phyloP scores from a whole-genome alignment of 148 eudicot species.

The Pharnaceum exiguum region DNA sequence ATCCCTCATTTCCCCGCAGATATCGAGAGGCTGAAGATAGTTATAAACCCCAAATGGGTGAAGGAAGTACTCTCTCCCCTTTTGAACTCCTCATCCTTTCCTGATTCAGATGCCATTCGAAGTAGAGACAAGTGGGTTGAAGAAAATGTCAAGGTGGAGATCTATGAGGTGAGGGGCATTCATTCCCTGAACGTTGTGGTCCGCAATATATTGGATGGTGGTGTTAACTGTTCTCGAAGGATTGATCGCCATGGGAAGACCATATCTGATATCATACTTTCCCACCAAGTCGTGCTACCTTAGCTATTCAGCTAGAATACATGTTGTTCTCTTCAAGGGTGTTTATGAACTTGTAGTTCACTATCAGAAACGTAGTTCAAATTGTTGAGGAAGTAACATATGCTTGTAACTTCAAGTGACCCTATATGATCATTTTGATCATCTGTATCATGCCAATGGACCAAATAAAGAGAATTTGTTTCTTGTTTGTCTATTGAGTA shows the following conservation, averaged over 20 bases:
- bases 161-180: slow-evolving; percentile 74
- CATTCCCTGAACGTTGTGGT: slow-evolving; percentile 78
- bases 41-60: slow-evolving; percentile 77
- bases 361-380: background rate
- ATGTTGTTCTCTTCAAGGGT: too few species aligned
- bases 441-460: slow-evolving; percentile 6
- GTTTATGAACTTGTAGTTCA: background rate
- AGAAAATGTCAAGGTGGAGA: slow-evolving; percentile 73
- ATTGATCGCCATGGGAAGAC: slow-evolving; percentile 94
- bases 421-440: too few species aligned
- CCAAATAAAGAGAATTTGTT: background rate
- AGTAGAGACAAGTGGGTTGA: slow-evolving; percentile 59
- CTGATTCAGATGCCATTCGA: slow-evolving; percentile 36
- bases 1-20: slow-evolving; percentile 76
- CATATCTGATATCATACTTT: slow-evolving; percentile 73
- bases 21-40: slow-evolving; percentile 58
- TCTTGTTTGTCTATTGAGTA: too few species aligned
- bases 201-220: slow-evolving; percentile 80
- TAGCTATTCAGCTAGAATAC: slow-evolving; percentile 6
- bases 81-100: slow-evolving; percentile 57
- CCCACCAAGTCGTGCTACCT: slow-evolving; percentile 69
- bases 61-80: slow-evolving; percentile 57
- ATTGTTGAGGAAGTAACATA: too few species aligned
- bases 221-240: slow-evolving; percentile 91
- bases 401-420: slow-evolving; percentile 1